Evolutionary conservation across 1,284 basidiomycete species (phyloP).

Genomic region (Trichosporon faecale): DNA sequence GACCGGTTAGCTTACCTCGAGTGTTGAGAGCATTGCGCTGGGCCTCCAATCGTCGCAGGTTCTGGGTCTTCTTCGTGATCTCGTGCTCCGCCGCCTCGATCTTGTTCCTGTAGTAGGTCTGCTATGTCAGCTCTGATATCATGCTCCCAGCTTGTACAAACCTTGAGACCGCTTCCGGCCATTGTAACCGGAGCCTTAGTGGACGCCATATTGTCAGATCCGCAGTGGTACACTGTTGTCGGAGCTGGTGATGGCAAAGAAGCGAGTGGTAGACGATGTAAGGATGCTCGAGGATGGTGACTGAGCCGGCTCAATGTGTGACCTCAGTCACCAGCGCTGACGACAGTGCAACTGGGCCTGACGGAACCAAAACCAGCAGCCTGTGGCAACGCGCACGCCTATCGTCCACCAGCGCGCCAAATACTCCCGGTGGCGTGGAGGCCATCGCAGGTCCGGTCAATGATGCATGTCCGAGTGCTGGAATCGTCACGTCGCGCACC

Average conservation of each 20-base stretch:
- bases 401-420: not conserved
- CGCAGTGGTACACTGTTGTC: constrained; percentile 2
- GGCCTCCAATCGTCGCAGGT: constrained; percentile 89
- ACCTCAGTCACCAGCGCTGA: not conserved
- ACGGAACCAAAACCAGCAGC: not conserved
- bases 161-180: constrained; percentile 26
- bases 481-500: not conserved
- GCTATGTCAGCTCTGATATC: constrained; percentile 9
- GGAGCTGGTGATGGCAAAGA: not conserved
- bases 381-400: not conserved
- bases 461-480: constrained; percentile 1
- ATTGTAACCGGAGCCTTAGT: constrained; percentile 23
- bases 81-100: constrained; percentile 87
- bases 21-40: constrained; percentile 96
- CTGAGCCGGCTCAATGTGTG: not conserved
- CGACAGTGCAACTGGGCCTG: not conserved
- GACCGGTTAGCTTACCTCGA: constrained; percentile 61
- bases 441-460: not conserved
- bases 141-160: not conserved
- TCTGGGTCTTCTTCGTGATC: constrained; percentile 96
- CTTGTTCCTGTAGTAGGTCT: constrained; percentile 93
- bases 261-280: not conserved
- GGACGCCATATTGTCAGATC: constrained; percentile 13
- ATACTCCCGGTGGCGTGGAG: not conserved
- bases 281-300: not conserved